Percentiles rank a stretch among this genome's conserved stretches.
phyloP scores from a whole-genome alignment of 192 early-diverging fungal species.

The Pilobolus umbonatus region DNA sequence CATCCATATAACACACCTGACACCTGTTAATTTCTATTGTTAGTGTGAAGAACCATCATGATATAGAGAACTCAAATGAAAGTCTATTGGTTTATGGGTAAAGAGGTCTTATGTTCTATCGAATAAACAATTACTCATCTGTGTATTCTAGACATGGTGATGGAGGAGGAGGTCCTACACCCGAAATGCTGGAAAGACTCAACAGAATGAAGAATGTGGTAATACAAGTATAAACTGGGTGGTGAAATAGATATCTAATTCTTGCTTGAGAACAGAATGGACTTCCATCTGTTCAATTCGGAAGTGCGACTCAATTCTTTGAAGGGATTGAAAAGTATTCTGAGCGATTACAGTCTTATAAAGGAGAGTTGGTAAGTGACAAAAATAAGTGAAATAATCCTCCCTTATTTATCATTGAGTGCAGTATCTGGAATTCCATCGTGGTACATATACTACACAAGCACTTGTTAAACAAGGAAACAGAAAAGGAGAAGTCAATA shows the following conservation, averaged over 20 bases:
- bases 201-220: slow-evolving; percentile 65
- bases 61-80: slow-evolving; percentile 80
- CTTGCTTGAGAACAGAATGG: slow-evolving; percentile 49
- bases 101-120: too few species aligned
- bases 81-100: slow-evolving; percentile 85
- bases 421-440: slow-evolving; percentile 95
- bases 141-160: slow-evolving; percentile 63
- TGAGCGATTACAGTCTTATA: slow-evolving; percentile 76
- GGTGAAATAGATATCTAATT: neutral
- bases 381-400: neutral
- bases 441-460: slow-evolving; percentile 97
- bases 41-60: slow-evolving; percentile 84
- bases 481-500: slow-evolving; percentile 76
- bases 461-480: slow-evolving; percentile 82
- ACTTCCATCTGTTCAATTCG: slow-evolving; percentile 65
- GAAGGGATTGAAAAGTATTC: slow-evolving; percentile 66
- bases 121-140: too few species aligned
- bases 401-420: neutral
- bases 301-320: slow-evolving; percentile 81
- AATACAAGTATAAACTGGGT: slow-evolving; percentile 7
- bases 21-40: neutral
- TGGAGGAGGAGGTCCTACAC: slow-evolving; percentile 89
- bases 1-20: neutral
- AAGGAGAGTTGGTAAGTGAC: slow-evolving; percentile 79
- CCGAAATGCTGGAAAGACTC: slow-evolving; percentile 81